Base-by-base conservation (phyloP, 2,329 filamentous ascomycete genomes). In the Fusarium armeniacum region DNA sequence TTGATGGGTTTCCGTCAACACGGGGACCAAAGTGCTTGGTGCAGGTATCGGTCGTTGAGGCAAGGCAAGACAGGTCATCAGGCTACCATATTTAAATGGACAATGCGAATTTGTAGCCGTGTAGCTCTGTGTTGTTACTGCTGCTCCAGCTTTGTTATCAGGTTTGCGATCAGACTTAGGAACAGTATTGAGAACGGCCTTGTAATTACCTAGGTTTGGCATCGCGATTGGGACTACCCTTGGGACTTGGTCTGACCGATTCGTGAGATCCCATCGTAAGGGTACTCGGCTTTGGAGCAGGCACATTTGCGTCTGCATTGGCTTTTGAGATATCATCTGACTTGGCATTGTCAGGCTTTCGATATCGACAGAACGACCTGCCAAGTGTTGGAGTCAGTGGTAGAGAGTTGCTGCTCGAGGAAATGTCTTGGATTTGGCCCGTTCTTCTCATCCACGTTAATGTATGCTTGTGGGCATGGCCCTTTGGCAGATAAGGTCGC, bases 361-460 rank as follows among this genome's bases (percentile, higher is more conserved):
- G 28, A 26, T 4, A 58, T 58, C 1, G 43, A 36, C 8, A 26
- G 35, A 7, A 61, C 30, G 10, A 61, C 12, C 16, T 28, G 26
- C 24, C 46, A n/a, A 24, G 43, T 61, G 9, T 43, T 50, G 6
- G 24, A n/a, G 2, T 61, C 43, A 8, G 40, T 32, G 6, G 18
- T 43, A 9, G 43, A 50, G 11, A 61, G 54, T 0, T 43, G 58
- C 5, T 15, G 24, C 16, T 61, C 54, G 5, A 61, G 32, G 11
- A 36, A 41, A 2, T 5, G 30, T 9, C 12, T 58, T 20, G 59
- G 33, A 13, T 15, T 43, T 15, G 28, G 16, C 6, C 43, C 43
- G 26, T 59, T 50, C 35, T 32, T 59, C 8, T 61, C 58, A 13
- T 43, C 54, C 13, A 61, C 30, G 9, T 50, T 15, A 5, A 61